phyloP scores from a whole-genome alignment of 1,139 yeast species.

The Lodderomyces metapsilosis region DNA sequence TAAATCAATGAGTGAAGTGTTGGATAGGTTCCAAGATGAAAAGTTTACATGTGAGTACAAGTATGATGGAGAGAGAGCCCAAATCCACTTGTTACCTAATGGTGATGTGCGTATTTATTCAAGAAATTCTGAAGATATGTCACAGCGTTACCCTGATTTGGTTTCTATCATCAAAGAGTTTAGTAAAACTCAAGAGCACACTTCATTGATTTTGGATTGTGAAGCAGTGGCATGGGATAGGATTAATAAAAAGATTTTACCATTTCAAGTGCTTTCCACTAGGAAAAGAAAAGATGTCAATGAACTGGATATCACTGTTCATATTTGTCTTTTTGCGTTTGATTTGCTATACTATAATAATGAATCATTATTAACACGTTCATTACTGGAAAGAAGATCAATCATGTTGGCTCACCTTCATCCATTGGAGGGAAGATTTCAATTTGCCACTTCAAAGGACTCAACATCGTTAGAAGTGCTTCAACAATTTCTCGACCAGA shows the following conservation, averaged over 20 bases:
- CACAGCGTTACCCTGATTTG: constrained; percentile 91
- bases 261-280: constrained; percentile 90
- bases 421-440: constrained; percentile 73
- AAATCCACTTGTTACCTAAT: constrained; percentile 69
- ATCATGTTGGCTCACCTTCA: constrained; percentile 55
- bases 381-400: constrained; percentile 69
- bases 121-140: constrained; percentile 96
- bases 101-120: constrained; percentile 81
- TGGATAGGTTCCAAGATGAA: constrained; percentile 83
- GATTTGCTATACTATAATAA: constrained; percentile 78
- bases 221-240: constrained; percentile 99
- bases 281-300: constrained; percentile 93
- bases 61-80: constrained; percentile 98
- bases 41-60: constrained; percentile 93
- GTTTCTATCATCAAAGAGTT: constrained; percentile 66
- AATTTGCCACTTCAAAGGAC: constrained; percentile 74
- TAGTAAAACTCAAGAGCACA: constrained; percentile 34
- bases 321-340: constrained; percentile 89
- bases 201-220: constrained; percentile 78
- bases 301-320: constrained; percentile 81
- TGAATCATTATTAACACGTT: constrained; percentile 62
- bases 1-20: constrained; percentile 82
- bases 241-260: constrained; percentile 69
- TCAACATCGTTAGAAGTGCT: constrained; percentile 78
- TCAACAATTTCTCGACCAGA: constrained; percentile 83